Conservation (phyloP, 2,329 filamentous ascomycete species). For the Cladophialophora exuberans region DNA sequence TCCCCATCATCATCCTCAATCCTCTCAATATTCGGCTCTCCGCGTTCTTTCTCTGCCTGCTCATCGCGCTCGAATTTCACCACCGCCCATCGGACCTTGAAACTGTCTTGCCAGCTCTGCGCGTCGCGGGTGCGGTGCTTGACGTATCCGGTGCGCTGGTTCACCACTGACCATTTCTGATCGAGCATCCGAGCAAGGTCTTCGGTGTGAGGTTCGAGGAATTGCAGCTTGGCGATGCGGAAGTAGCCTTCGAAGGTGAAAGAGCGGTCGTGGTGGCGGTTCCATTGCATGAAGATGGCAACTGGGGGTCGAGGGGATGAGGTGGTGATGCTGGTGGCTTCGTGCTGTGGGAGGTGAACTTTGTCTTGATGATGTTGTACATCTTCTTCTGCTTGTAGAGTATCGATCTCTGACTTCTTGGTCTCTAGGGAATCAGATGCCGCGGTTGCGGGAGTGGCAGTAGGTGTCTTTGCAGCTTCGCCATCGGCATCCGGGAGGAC, state of each 20-base stretch:
- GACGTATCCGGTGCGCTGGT: conserved; percentile 5
- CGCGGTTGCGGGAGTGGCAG: neutral
- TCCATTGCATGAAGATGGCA: conserved; percentile 20
- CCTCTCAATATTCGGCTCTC: conserved; percentile 8
- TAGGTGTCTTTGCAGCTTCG: neutral
- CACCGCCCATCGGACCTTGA: conserved; percentile 27
- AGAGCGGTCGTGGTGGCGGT: neutral
- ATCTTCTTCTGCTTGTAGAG: too few species aligned
- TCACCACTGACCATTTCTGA: conserved; percentile 23
- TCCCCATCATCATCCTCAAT: conserved; percentile 6
- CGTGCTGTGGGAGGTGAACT: neutral
- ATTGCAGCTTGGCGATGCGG: conserved; percentile 11
- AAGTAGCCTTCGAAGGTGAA: conserved; percentile 25
- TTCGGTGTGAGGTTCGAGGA: conserved; percentile 24
- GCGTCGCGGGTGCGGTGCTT: conserved; percentile 13
- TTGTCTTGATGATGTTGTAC: neutral
- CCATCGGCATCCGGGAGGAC: neutral
- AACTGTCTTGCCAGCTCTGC: conserved; percentile 19
- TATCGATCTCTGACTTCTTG: too few species aligned
- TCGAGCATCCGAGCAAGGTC: conserved; percentile 28
- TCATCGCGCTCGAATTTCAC: conserved; percentile 27
- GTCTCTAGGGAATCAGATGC: too few species aligned
- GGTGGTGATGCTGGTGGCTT: too few species aligned
- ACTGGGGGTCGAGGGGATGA: conserved; percentile 6
- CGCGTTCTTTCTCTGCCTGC: neutral